phyloP scores from a whole-genome alignment of 768 basidiomycete species.

The Galerina marginata region DNA sequence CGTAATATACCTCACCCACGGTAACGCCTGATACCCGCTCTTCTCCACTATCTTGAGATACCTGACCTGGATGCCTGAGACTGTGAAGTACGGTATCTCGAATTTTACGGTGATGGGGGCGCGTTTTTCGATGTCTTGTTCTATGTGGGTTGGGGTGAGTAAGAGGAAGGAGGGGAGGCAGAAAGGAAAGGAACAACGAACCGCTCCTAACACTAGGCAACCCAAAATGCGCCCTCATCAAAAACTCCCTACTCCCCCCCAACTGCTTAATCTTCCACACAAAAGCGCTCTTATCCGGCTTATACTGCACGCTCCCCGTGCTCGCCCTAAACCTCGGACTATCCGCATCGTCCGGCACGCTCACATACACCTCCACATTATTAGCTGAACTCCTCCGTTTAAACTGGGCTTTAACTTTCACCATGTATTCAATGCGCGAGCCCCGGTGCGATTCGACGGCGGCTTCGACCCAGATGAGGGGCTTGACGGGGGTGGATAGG shows the following conservation, averaged over 20 bases:
- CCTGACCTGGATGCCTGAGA: constrained; percentile 95
- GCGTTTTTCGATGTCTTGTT: constrained; percentile 84
- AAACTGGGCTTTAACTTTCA: constrained; percentile 96
- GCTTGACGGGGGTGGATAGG: constrained; percentile 95
- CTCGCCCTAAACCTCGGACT: constrained; percentile 94
- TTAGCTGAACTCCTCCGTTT: constrained; percentile 96
- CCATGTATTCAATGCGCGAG: constrained; percentile 94
- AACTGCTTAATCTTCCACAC: constrained; percentile 99
- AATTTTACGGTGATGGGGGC: constrained; percentile 97
- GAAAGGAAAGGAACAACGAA: constrained; percentile 43
- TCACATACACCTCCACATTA: constrained; percentile 98
- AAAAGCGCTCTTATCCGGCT: constrained; percentile 96
- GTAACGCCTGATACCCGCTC: constrained; percentile 94
- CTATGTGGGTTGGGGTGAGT: constrained; percentile 31
- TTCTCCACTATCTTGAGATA: constrained; percentile 99
- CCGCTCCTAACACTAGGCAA: constrained; percentile 92
- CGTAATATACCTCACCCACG: constrained; percentile 95
- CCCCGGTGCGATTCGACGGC: constrained; percentile 94
- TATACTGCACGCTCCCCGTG: constrained; percentile 95
- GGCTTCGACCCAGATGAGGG: constrained; percentile 97
- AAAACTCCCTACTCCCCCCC: constrained; percentile 93
- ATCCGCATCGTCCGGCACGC: constrained; percentile 99
- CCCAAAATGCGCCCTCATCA: constrained; percentile 98
- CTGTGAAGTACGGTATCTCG: constrained; percentile 98
- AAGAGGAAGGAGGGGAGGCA: not conserved